phyloP scores from a whole-genome alignment of 2,329 filamentous ascomycete species.

The Conoideocrella luteorostrata region DNA sequence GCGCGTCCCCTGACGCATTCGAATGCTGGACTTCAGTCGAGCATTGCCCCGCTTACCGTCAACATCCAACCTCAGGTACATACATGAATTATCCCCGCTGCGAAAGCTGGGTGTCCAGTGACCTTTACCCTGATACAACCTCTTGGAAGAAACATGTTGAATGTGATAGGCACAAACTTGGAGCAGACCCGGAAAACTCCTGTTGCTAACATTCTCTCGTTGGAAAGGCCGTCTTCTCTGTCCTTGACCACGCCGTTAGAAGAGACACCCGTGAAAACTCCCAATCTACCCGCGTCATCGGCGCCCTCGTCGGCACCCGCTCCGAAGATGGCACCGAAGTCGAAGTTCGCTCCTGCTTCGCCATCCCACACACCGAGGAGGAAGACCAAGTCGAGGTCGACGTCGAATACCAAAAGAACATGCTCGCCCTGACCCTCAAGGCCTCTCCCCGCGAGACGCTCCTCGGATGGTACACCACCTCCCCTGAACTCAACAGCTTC shows the following conservation, averaged over 20 bases:
- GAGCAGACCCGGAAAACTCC: neutral
- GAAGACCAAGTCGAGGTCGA: conserved; percentile 98
- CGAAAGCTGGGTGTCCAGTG: no score
- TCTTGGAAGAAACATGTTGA: no score
- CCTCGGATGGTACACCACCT: conserved; percentile 97
- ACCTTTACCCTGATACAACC: neutral
- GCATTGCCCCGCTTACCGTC: conserved; percentile 86
- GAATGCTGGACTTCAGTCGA: conserved; percentile 70
- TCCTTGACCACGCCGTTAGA: conserved; percentile 91
- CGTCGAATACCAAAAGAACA: conserved; percentile 99
- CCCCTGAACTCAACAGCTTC: conserved; percentile 95
- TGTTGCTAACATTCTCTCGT: conserved; percentile 1
- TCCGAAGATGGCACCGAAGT: conserved; percentile 96
- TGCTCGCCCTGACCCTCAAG: conserved; percentile 91
- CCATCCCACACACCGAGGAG: conserved; percentile 96
- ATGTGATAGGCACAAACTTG: no score
- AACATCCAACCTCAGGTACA: conserved; percentile 89
- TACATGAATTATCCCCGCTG: neutral
- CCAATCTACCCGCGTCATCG: conserved; percentile 93
- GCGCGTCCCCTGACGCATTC: conserved; percentile 85
- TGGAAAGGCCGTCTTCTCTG: conserved; percentile 58
- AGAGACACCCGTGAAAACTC: conserved; percentile 62
- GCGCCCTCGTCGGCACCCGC: conserved; percentile 85
- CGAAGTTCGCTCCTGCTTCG: conserved; percentile 93
- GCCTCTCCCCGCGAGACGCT: conserved; percentile 90